Percentiles rank a stretch among this genome's conserved stretches.
phyloP scores from a whole-genome alignment of 208 protist species.

The Acanthamoeba royreba region DNA sequence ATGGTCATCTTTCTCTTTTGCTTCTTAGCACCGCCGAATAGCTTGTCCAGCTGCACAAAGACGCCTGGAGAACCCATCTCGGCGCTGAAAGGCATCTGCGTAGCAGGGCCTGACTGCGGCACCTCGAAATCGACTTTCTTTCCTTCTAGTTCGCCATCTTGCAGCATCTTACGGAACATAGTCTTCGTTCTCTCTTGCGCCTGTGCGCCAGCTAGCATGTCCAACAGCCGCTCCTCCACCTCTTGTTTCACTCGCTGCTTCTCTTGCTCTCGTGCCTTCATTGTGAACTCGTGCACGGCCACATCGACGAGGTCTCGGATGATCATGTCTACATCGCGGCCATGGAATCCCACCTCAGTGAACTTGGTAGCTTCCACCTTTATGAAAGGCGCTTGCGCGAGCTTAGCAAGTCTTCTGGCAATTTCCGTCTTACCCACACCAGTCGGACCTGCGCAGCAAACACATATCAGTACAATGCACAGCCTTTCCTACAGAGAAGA shows the following conservation, averaged over 20 bases:
- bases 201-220: constrained; percentile 50
- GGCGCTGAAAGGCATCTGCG: not conserved
- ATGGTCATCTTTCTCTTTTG: not conserved
- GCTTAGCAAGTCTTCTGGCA: constrained; percentile 93
- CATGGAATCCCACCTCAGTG: constrained; percentile 91
- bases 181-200: not conserved
- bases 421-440: constrained; percentile 89
- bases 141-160: constrained; percentile 88
- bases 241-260: constrained; percentile 89
- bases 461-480: not conserved
- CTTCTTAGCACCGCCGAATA: constrained; percentile 25
- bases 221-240: constrained; percentile 80
- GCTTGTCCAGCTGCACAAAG: not conserved
- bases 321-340: constrained; percentile 94
- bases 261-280: constrained; percentile 33
- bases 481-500: not conserved
- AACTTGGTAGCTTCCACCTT: constrained; percentile 99
- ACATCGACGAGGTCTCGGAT: constrained; percentile 95
- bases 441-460: constrained; percentile 64
- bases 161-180: constrained; percentile 90
- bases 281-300: constrained; percentile 84
- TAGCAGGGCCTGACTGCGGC: not conserved
- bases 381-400: constrained; percentile 95
- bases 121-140: constrained; percentile 81
- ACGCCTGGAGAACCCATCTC: not conserved